Conservation (phyloP, 768 basidiomycete genomes). For the Suillus subalutaceus region DNA sequence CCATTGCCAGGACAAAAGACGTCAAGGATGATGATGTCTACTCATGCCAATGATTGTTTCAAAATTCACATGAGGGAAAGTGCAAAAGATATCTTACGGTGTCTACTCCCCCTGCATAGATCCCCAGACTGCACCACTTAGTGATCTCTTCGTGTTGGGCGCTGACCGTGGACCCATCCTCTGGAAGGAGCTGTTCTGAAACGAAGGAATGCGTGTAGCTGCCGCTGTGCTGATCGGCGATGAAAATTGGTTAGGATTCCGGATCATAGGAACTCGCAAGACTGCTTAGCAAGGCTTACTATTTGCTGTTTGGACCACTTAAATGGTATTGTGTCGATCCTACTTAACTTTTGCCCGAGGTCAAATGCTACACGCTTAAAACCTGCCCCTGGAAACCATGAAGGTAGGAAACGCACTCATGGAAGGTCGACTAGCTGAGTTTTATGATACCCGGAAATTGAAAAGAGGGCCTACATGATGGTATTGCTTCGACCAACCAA, state of each 20-base stretch:
- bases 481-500: neutral
- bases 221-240: neutral
- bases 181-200: slow-evolving; percentile 3
- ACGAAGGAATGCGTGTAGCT: neutral
- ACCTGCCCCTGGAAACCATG: slow-evolving; percentile 24
- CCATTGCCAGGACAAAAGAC: slow-evolving; percentile 30
- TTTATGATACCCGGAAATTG: neutral
- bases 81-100: slow-evolving; percentile 22
- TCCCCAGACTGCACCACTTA: slow-evolving; percentile 16
- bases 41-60: neutral
- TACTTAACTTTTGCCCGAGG: slow-evolving; percentile 13
- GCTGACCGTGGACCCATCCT: neutral
- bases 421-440: neutral
- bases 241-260: neutral
- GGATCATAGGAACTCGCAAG: too few relatives aligned
- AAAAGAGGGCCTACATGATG: neutral
- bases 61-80: neutral
- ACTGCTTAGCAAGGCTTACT: slow-evolving; percentile 9
- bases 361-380: slow-evolving; percentile 20
- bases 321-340: slow-evolving; percentile 18
- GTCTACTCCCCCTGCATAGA: slow-evolving; percentile 25
- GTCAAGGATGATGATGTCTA: neutral
- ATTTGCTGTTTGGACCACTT: slow-evolving; percentile 18
- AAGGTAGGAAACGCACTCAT: slow-evolving; percentile 16
- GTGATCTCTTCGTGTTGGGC: slow-evolving; percentile 14